A percentile compares a stretch with the other conserved stretches of the same genome.
These are phyloP conservation scores for Phytophthora uliginosa DNA, from an alignment of 352 stramenopile genomes.

Conservation along the genomic window DNA sequence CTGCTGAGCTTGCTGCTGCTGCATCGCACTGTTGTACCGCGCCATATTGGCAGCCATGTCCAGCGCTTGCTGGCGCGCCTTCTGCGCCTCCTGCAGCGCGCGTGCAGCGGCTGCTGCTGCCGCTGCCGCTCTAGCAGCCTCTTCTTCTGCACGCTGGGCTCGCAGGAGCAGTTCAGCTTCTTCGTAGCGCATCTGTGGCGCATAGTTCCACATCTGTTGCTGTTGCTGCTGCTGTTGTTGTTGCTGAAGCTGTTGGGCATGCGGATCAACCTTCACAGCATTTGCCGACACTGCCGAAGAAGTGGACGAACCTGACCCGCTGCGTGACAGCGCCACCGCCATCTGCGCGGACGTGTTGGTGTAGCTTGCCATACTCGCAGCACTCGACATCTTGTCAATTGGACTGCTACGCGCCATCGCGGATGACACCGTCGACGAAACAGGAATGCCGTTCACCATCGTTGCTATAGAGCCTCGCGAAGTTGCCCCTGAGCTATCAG, in stretches of 20 bases:
- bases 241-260: conserved; percentile 36
- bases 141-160: conserved; percentile 82
- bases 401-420: conserved; percentile 35
- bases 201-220: conserved; percentile 81
- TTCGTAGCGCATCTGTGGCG: conserved; percentile 77
- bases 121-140: conserved; percentile 76
- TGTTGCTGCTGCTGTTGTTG: conserved; percentile 42
- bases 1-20: conserved; percentile 70
- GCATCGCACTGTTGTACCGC: conserved; percentile 78
- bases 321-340: conserved; percentile 41
- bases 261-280: conserved; percentile 31
- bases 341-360: conserved; percentile 38
- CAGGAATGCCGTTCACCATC: conserved; percentile 42
- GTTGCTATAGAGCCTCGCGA: conserved; percentile 32
- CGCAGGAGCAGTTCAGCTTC: conserved; percentile 80
- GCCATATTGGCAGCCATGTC: conserved; percentile 84
- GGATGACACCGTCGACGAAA: conserved; percentile 41
- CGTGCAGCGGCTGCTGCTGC: conserved; percentile 49
- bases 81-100: conserved; percentile 80
- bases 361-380: conserved; percentile 33
- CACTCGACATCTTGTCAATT: conserved; percentile 27
- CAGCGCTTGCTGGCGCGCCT: conserved; percentile 84
- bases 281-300: conserved; percentile 43
- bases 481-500: conserved; percentile 17
- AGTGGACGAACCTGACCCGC: conserved; percentile 38